A percentile compares a stretch with the other conserved stretches of the same genome.
Evolutionary conservation across 495 filamentous ascomycete genomes (phyloP).

Genomic region (Pseudoneurospora amorphoporcata): DNA sequence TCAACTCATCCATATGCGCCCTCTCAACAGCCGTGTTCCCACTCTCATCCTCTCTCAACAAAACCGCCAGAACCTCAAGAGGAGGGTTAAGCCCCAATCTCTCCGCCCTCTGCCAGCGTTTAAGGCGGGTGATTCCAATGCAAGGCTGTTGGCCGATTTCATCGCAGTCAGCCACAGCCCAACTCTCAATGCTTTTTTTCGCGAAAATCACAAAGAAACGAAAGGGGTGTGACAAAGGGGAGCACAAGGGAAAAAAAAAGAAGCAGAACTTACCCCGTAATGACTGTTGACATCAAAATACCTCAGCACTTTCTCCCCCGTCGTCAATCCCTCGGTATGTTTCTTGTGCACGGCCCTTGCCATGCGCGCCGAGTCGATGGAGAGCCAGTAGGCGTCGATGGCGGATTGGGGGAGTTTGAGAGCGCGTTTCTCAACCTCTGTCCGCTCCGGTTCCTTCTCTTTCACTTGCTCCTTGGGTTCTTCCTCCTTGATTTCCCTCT

Average conservation of each 20-base stretch:
- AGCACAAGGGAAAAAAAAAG: background rate
- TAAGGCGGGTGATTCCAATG: constrained; percentile 69
- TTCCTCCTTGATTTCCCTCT: background rate
- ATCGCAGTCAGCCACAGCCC: background rate
- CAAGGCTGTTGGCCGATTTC: constrained; percentile 50
- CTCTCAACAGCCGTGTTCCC: constrained; percentile 39
- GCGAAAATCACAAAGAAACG: background rate
- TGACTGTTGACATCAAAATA: constrained; percentile 83
- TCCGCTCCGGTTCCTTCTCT: constrained; percentile 4
- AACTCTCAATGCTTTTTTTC: background rate
- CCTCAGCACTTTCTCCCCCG: constrained; percentile 75
- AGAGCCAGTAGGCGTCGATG: constrained; percentile 62
- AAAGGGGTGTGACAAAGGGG: background rate
- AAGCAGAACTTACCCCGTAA: constrained; percentile 63
- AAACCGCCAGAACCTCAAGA: constrained; percentile 79
- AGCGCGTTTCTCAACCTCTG: constrained; percentile 41
- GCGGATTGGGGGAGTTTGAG: constrained; percentile 49
- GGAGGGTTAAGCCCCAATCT: constrained; percentile 72
- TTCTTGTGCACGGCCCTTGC: constrained; percentile 54
- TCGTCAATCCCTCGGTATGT: constrained; percentile 41
- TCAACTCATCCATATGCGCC: constrained; percentile 73
- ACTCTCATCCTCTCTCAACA: constrained; percentile 58
- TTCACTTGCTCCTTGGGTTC: background rate
- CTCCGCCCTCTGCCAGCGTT: constrained; percentile 83
- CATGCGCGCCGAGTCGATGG: constrained; percentile 48